Conservation (phyloP, 306 rosid species). For the Medicago ruthenica region DNA sequence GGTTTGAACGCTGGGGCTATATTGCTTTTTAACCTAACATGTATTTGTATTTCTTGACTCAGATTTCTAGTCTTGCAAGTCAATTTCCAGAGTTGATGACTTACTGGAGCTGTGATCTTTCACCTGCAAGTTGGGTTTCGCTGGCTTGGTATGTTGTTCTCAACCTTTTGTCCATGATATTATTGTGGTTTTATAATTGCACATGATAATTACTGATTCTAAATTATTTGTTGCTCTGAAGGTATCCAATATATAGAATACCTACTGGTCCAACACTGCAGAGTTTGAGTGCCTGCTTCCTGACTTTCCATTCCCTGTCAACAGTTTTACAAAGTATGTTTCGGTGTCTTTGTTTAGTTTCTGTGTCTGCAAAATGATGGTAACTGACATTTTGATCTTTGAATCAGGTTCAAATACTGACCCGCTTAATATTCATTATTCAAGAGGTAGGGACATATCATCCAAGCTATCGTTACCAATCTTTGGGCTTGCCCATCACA, state of each 20-base stretch:
- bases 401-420: slow-evolving; percentile 68
- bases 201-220: slow-evolving; percentile 21
- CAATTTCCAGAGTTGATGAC: slow-evolving; percentile 80
- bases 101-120: slow-evolving; percentile 81
- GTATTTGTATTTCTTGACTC: slow-evolving; percentile 44
- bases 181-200: slow-evolving; percentile 26
- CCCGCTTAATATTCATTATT: slow-evolving; percentile 52
- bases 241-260: slow-evolving; percentile 97
- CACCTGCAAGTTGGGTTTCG: slow-evolving; percentile 92
- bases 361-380: slow-evolving; percentile 9
- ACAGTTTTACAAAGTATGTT: slow-evolving; percentile 63
- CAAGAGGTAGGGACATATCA: slow-evolving; percentile 52
- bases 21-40: slow-evolving; percentile 38
- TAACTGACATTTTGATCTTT: slow-evolving; percentile 39
- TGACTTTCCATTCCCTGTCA: slow-evolving; percentile 78
- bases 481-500: slow-evolving; percentile 84
- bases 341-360: slow-evolving; percentile 42
- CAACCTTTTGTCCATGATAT: slow-evolving; percentile 8
- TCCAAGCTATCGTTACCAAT: slow-evolving; percentile 66
- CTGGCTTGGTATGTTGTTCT: slow-evolving; percentile 74
- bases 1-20: background rate
- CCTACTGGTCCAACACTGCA: slow-evolving; percentile 93
- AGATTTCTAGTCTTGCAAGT: slow-evolving; percentile 73
- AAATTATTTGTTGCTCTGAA: slow-evolving; percentile 42
- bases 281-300: slow-evolving; percentile 85